Evolutionary conservation across 805 yeast genomes (phyloP).

Genomic region (Teunomyces pallodes): DNA sequence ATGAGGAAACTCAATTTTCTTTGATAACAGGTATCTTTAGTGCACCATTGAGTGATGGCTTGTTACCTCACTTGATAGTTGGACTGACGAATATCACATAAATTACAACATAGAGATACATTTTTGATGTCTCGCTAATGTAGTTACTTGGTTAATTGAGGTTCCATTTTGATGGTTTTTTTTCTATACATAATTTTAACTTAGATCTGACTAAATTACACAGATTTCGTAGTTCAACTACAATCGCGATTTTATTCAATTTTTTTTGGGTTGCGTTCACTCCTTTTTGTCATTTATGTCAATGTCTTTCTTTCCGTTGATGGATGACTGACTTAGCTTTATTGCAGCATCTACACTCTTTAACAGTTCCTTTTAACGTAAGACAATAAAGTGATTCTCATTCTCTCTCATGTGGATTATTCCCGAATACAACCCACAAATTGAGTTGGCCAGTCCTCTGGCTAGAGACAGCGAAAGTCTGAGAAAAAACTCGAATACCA

Average conservation of each 20-base stretch:
- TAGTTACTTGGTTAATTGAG: not conserved
- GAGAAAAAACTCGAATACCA: not conserved
- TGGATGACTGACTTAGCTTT: not conserved
- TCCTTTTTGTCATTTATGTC: slow-evolving; percentile 4
- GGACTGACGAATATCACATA: not conserved
- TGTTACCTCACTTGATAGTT: not conserved
- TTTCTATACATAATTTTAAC: slow-evolving; percentile 1
- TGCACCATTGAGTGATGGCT: not conserved
- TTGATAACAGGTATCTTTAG: not conserved
- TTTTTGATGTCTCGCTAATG: not conserved
- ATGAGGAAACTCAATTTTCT: slow-evolving; percentile 1
- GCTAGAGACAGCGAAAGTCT: not conserved
- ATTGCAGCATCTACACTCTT: not conserved
- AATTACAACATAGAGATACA: not conserved
- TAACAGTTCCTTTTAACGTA: not conserved
- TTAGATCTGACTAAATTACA: slow-evolving; percentile 1
- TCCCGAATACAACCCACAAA: slow-evolving; percentile 7
- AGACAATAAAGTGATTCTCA: not conserved
- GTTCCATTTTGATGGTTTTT: not conserved
- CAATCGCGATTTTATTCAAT: not conserved
- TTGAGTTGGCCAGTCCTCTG: not conserved
- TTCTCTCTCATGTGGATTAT: slow-evolving; percentile 5
- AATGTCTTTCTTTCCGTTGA: not conserved
- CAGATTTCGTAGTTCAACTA: not conserved
- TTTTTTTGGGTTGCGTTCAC: not conserved